Evolutionary conservation across 2,329 filamentous ascomycete species (phyloP).

Genomic region (Talaromyces atroroseus): DNA sequence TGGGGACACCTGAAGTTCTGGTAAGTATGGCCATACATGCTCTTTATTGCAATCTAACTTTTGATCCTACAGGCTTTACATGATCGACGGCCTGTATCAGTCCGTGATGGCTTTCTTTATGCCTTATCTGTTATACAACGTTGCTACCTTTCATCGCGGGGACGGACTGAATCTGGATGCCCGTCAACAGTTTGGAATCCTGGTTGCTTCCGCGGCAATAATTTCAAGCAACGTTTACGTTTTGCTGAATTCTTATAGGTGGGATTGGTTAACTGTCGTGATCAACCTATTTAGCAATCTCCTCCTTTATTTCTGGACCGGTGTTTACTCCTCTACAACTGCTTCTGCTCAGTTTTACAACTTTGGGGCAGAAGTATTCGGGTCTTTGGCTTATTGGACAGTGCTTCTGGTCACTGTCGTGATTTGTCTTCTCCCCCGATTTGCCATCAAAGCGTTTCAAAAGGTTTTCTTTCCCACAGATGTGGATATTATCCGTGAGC

Average conservation of each 20-base stretch:
- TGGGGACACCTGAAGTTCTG: conserved; percentile 97
- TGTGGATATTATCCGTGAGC: conserved; percentile 92
- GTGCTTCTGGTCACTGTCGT: conserved; percentile 71
- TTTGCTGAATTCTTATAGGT: conserved; percentile 91
- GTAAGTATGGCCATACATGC: conserved; percentile 49
- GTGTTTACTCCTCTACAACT: conserved; percentile 66
- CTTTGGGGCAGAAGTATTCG: conserved; percentile 72
- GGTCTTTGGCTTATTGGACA: conserved; percentile 80
- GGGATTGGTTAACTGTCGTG: conserved; percentile 93
- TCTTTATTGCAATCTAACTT: conserved; percentile 4
- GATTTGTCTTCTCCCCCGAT: conserved; percentile 80
- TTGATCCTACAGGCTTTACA: conserved; percentile 64
- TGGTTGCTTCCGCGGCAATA: conserved; percentile 77
- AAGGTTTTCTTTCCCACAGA: conserved; percentile 93
- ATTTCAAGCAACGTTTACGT: conserved; percentile 91
- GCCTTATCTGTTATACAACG: conserved; percentile 71
- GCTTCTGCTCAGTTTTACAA: conserved; percentile 65
- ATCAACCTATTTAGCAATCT: conserved; percentile 77
- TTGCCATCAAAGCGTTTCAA: conserved; percentile 78
- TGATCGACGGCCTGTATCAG: conserved; percentile 91
- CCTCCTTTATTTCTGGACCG: conserved; percentile 93
- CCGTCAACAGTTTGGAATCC: conserved; percentile 76
- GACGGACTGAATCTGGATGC: conserved; percentile 73
- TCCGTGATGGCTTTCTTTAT: conserved; percentile 91
- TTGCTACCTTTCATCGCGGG: conserved; percentile 63